These are phyloP conservation scores for Apostasia ramifera DNA, from an alignment of 106 monocot species.

Conservation along the genomic window DNA sequence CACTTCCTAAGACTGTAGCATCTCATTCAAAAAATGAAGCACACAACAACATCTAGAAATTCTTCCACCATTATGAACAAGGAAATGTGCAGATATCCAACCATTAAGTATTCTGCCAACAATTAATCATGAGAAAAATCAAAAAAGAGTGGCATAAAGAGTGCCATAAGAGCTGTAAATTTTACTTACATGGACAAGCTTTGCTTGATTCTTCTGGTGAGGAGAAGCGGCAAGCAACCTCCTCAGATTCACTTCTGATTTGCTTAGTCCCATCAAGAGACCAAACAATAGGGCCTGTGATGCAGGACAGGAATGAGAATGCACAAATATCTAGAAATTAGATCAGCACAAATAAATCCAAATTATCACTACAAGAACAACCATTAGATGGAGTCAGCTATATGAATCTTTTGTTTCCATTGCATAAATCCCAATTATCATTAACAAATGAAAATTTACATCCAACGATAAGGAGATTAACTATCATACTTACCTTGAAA, in stretches of 20 bases:
- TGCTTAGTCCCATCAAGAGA: conserved; percentile 67
- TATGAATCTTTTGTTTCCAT: too few relatives aligned
- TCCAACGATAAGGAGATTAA: too few relatives aligned
- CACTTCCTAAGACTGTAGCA: too few relatives aligned
- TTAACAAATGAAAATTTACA: too few relatives aligned
- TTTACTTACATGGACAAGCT: conserved; percentile 79
- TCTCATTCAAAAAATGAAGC: neutral
- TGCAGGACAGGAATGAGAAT: too few relatives aligned
- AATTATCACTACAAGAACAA: too few relatives aligned
- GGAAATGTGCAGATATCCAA: conserved; percentile 1
- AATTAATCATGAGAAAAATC: neutral
- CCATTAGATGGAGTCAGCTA: too few relatives aligned
- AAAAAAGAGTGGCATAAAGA: neutral
- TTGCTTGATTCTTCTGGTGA: conserved; percentile 67
- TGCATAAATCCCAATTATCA: too few relatives aligned
- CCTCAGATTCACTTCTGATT: conserved; percentile 77
- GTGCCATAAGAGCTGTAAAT: neutral
- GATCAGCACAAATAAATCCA: too few relatives aligned
- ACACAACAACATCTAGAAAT: neutral
- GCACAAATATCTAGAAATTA: too few relatives aligned
- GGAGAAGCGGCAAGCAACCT: conserved; percentile 83
- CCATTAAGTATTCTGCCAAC: neutral
- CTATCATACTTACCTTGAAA: too few relatives aligned
- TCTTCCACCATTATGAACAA: neutral
- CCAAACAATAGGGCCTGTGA: neutral